Evolutionary conservation across 1,139 yeast genomes (phyloP).

Genomic region (Arxiozyma slooffiae): DNA sequence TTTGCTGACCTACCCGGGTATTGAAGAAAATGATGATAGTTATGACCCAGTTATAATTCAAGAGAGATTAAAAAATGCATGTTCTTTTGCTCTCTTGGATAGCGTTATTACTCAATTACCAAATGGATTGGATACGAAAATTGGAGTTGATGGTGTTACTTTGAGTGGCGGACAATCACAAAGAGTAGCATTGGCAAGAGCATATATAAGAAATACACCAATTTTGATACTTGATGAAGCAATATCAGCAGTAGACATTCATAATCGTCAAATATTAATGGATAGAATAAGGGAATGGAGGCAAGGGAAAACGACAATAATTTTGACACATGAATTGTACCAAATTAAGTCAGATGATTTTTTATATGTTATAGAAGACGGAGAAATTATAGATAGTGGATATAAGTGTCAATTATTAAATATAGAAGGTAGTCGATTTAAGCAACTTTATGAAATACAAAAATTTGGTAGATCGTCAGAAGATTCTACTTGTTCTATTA

Average conservation of each 20-base stretch:
- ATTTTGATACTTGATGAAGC: constrained; percentile 78
- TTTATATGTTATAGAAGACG: constrained; percentile 50
- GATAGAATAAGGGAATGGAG: constrained; percentile 52
- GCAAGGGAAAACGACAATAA: constrained; percentile 57
- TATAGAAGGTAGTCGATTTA: constrained; percentile 4
- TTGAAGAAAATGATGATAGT: constrained; percentile 14
- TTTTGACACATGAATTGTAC: constrained; percentile 67
- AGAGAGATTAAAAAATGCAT: constrained; percentile 37
- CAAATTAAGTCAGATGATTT: constrained; percentile 47
- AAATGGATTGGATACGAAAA: constrained; percentile 44
- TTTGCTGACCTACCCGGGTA: constrained; percentile 33
- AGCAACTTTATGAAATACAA: constrained; percentile 6
- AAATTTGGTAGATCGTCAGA: not conserved
- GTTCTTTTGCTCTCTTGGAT: constrained; percentile 42
- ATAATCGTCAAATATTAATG: constrained; percentile 39
- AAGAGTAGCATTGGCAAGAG: constrained; percentile 73
- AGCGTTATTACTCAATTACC: constrained; percentile 41
- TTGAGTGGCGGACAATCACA: constrained; percentile 94
- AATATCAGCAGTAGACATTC: constrained; percentile 64
- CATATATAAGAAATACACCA: constrained; percentile 60
- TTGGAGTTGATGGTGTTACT: constrained; percentile 39
- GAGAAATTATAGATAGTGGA: constrained; percentile 43
- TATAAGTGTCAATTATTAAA: constrained; percentile 30
- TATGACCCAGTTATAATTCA: constrained; percentile 10
- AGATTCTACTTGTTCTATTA: not conserved